A percentile compares a stretch with the other conserved stretches of the same genome.
phyloP scores from a whole-genome alignment of 306 rosid genomes.

The Myrica gale region DNA sequence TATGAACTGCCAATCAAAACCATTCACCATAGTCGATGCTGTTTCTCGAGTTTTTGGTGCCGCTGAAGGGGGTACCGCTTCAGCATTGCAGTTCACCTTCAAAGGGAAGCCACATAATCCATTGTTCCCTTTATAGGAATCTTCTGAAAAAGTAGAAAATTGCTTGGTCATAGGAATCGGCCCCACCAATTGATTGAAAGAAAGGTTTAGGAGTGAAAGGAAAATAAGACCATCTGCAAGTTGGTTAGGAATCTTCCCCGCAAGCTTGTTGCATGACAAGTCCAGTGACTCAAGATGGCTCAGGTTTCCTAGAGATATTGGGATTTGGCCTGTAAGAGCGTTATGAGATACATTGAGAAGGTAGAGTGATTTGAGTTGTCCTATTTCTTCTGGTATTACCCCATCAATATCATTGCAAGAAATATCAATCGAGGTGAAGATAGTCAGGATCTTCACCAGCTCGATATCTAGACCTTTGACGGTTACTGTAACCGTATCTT shows the following conservation, averaged over 20 bases:
- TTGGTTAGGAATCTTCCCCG: slow-evolving; percentile 37
- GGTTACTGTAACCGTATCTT: slow-evolving; percentile 33
- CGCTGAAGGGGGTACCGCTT: background rate
- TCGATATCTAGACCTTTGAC: slow-evolving; percentile 29
- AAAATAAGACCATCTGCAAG: slow-evolving; percentile 29
- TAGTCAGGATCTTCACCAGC: slow-evolving; percentile 33
- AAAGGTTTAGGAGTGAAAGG: slow-evolving; percentile 35
- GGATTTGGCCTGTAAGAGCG: slow-evolving; percentile 39
- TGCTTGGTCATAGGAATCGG: slow-evolving; percentile 27
- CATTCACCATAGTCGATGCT: background rate
- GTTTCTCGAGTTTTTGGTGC: background rate
- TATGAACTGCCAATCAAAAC: slow-evolving; percentile 66
- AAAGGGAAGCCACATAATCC: slow-evolving; percentile 37
- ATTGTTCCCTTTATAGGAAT: slow-evolving; percentile 15
- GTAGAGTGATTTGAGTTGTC: slow-evolving; percentile 33
- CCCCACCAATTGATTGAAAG: slow-evolving; percentile 28
- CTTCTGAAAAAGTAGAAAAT: slow-evolving; percentile 11
- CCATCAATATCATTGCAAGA: slow-evolving; percentile 46
- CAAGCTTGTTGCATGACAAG: slow-evolving; percentile 40
- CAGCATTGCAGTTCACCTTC: background rate
- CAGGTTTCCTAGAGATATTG: slow-evolving; percentile 39
- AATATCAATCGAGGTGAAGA: slow-evolving; percentile 45
- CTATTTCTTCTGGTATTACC: slow-evolving; percentile 42
- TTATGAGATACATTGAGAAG: slow-evolving; percentile 51
- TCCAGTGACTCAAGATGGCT: slow-evolving; percentile 47